A percentile compares a stretch with the other conserved stretches of the same genome.
Conservation (phyloP, 176 grass and related monocot species). For the Rhynchospora breviuscula region DNA sequence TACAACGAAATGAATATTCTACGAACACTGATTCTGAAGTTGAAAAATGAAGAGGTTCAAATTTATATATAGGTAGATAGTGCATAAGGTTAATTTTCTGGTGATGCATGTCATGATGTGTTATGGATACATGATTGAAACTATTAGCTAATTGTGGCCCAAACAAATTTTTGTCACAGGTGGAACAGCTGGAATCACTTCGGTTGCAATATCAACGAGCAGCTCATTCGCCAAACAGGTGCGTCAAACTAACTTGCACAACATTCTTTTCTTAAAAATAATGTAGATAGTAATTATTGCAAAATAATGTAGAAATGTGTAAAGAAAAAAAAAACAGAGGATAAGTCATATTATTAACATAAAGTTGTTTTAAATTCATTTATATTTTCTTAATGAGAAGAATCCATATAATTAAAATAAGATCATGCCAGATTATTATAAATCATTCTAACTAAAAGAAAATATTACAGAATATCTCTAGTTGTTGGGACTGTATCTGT, state of each 20-base stretch:
- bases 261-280: neutral
- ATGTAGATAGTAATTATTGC: neutral
- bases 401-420: too few species aligned
- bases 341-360: too few species aligned
- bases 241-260: neutral
- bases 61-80: neutral
- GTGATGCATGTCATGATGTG: neutral
- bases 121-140: neutral
- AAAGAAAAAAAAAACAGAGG: too few species aligned
- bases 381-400: too few species aligned
- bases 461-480: too few species aligned
- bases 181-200: conserved; percentile 99
- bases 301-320: neutral
- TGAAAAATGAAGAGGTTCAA: neutral
- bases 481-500: too few species aligned
- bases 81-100: neutral
- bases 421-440: too few species aligned
- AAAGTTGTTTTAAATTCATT: too few species aligned
- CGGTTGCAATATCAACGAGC: conserved; percentile 57
- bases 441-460: too few species aligned
- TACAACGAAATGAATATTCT: neutral
- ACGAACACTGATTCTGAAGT: neutral
- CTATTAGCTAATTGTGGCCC: conserved; percentile 1
- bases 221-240: conserved; percentile 68
- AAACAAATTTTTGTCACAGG: conserved; percentile 31